Evolutionary conservation across 139 green algal species (phyloP).

Genomic region (Eudorina sp.): DNA sequence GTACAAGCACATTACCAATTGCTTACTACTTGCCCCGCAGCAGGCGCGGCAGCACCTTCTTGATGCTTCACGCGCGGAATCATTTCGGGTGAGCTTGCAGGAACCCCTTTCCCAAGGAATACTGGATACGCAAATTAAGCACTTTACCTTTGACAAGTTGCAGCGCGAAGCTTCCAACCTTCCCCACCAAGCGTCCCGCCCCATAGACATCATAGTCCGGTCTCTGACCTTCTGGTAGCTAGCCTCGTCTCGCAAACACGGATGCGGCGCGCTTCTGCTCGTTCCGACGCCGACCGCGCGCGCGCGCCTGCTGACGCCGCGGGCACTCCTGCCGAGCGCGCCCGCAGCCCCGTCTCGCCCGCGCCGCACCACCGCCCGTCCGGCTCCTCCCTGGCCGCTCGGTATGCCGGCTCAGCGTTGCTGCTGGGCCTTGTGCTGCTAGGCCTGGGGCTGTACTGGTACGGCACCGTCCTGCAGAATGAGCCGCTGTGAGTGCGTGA

Average conservation of each 20-base stretch:
- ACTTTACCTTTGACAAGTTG: too few relatives aligned
- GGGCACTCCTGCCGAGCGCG: not conserved
- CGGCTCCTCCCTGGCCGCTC: not conserved
- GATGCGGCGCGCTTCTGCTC: not conserved
- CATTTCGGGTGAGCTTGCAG: not conserved
- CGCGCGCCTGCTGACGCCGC: not conserved
- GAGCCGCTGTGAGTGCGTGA: slow-evolving; percentile 10
- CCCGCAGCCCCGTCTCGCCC: not conserved
- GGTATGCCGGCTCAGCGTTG: not conserved
- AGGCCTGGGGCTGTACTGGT: not conserved
- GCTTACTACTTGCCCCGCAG: too few relatives aligned
- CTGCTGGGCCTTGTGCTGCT: not conserved
- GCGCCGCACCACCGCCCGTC: not conserved
- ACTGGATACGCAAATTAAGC: too few relatives aligned
- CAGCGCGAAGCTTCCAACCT: too few relatives aligned
- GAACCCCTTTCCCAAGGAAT: not conserved
- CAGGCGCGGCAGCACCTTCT: too few relatives aligned
- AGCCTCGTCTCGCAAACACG: too few relatives aligned
- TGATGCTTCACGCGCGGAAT: not conserved
- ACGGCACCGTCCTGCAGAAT: not conserved
- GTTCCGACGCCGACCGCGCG: too few relatives aligned
- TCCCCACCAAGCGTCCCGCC: too few relatives aligned
- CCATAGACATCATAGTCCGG: too few relatives aligned
- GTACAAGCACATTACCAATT: too few relatives aligned
- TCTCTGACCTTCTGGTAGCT: too few relatives aligned